A percentile compares a stretch with the other conserved stretches of the same genome.
Conservation (phyloP, 345 rosid species). For the Chamaenerion angustifolium region DNA sequence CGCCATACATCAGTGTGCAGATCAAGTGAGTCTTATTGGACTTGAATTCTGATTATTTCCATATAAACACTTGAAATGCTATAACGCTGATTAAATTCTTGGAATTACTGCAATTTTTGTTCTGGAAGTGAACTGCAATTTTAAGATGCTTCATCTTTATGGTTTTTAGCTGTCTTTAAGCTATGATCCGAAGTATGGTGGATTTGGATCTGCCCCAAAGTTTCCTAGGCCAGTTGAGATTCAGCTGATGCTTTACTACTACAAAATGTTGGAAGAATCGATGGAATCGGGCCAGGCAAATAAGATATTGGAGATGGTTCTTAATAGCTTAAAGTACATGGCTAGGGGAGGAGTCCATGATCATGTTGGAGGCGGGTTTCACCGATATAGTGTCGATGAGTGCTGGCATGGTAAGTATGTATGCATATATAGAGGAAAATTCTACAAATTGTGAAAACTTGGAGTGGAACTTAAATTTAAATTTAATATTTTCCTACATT, state of each 20-base stretch:
- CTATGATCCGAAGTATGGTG: conserved; percentile 62
- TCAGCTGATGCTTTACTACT: conserved; percentile 74
- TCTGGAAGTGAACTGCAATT: background rate
- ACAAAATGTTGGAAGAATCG: conserved; percentile 47
- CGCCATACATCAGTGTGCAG: conserved; percentile 55
- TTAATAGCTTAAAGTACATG: conserved; percentile 77
- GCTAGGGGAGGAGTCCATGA: conserved; percentile 93
- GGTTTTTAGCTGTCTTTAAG: conserved; percentile 48
- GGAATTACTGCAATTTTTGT: background rate
- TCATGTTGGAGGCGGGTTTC: conserved; percentile 93
- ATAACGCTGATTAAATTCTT: too few relatives aligned
- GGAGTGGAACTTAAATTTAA: background rate
- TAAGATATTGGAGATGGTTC: conserved; percentile 38
- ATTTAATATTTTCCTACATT: background rate
- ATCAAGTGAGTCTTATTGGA: conserved; percentile 39
- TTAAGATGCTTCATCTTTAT: conserved; percentile 5
- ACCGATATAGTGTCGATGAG: conserved; percentile 92
- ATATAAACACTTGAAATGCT: background rate
- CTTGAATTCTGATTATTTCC: background rate
- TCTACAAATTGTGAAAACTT: background rate
- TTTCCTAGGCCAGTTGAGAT: conserved; percentile 96
- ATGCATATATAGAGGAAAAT: too few relatives aligned
- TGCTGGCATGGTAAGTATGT: conserved; percentile 75
- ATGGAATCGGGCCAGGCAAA: conserved; percentile 37
- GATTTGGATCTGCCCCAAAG: conserved; percentile 94